phyloP scores from a whole-genome alignment of 116 monocot species.

The Dioscorea cayenensis region DNA sequence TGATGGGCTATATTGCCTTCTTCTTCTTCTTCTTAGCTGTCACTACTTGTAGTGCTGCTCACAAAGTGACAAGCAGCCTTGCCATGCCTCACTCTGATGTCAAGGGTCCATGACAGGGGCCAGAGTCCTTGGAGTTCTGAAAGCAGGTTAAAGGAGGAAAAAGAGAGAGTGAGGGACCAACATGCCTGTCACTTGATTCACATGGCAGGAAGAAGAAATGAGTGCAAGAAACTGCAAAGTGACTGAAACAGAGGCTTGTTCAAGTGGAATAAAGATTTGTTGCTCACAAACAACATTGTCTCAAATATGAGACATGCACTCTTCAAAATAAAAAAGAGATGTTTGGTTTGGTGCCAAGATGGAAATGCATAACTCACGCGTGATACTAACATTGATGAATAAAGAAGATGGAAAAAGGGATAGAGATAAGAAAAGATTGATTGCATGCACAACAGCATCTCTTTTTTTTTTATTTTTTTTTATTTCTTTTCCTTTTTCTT shows the following conservation, averaged over 20 bases:
- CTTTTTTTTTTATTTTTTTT: too few relatives aligned
- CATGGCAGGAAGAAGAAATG: background rate
- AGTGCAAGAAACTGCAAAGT: background rate
- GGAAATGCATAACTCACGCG: background rate
- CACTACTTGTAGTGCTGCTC: background rate
- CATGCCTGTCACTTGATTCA: background rate
- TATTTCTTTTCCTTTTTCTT: too few relatives aligned
- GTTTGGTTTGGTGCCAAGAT: background rate
- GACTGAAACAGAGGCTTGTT: background rate
- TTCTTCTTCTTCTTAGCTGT: background rate
- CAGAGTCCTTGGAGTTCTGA: background rate
- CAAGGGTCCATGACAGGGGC: background rate
- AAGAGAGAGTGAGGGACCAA: background rate
- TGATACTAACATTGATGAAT: too few relatives aligned
- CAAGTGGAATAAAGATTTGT: background rate
- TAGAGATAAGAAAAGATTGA: too few relatives aligned
- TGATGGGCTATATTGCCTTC: background rate
- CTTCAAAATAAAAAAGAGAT: background rate
- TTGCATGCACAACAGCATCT: too few relatives aligned
- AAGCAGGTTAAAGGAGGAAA: constrained; percentile 2
- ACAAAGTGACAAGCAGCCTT: too few relatives aligned
- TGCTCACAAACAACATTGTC: background rate
- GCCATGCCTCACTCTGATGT: background rate
- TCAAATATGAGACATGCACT: background rate
- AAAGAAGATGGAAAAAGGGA: too few relatives aligned